Conservation (phyloP, 2,329 filamentous ascomycete genomes). For the Annulohypoxylon truncatum region DNA sequence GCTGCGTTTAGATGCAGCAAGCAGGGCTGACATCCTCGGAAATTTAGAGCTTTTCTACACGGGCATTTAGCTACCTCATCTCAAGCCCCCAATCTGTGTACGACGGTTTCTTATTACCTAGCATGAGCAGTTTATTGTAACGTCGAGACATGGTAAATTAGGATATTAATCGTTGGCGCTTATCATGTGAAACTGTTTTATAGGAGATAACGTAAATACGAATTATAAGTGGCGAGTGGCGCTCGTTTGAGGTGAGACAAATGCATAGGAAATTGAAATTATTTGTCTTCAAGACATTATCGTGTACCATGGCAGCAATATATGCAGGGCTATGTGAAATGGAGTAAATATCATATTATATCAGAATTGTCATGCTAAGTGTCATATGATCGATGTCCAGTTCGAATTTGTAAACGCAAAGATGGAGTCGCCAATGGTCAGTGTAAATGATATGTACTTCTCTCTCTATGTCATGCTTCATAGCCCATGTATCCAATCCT, state of each 20-base stretch:
- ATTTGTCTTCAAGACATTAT: neutral
- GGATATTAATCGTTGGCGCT: neutral
- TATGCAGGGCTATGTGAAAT: neutral
- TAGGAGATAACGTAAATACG: conserved; percentile 1
- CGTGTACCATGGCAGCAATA: neutral
- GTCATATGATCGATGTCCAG: neutral
- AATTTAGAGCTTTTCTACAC: neutral
- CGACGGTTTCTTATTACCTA: neutral
- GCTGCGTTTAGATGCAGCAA: neutral
- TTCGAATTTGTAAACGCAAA: neutral
- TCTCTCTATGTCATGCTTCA: conserved; percentile 29
- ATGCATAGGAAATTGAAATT: conserved; percentile 1
- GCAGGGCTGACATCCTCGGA: conserved; percentile 5
- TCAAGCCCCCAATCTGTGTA: neutral
- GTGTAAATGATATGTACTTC: conserved; percentile 10
- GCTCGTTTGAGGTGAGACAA: conserved; percentile 7
- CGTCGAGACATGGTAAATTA: neutral
- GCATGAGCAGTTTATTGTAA: neutral
- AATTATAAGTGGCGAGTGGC: conserved; percentile 10
- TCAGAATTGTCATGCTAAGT: neutral
- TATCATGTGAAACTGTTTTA: neutral
- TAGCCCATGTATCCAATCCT: conserved; percentile 13
- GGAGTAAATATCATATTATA: neutral
- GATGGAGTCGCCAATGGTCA: neutral
- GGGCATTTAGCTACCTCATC: neutral